Base-by-base conservation (phyloP, 768 basidiomycete species). In the Xerocomellus chrysenteron region DNA sequence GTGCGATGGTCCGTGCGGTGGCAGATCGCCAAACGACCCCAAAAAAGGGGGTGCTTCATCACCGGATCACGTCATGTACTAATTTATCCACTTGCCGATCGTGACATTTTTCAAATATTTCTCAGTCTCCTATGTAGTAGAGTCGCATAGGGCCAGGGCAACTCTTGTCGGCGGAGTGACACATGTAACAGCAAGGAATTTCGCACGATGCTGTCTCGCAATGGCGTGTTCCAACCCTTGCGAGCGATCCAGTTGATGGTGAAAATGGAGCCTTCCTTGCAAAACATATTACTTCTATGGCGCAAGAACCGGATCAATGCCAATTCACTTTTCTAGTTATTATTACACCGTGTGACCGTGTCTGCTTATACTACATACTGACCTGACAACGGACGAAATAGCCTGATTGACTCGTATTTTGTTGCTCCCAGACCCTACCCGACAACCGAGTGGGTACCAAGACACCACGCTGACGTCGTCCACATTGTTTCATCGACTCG, bases 31-130 rank as follows among this genome's bases (percentile, higher is more conserved):
- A 55, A 46, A 56, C 47, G 14, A 51, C 47, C 37, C 70, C 55
- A 35, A 52, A 54, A 54, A 48, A 16, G 66, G 60, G 47, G 35
- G 42, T 47, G 35, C 36, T 32, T 50, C 42, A 58, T 54, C 63
- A 67, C 62, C 67, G 68, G 67, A 70, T 71, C 70, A 71, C 72
- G 70, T 70, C 68, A 73, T 60, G 19, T 40, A 32, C 60, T 56
- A 58, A 73, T 65, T 64, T 59, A 68, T 47, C 58, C 58, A 65
- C 51, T 55, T 63, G 64, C 67, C 69, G 71, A 73, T 73, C 69
- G 62, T 52, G 59, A 65, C 54, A 61, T 65, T 67, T 21, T 28
- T 45, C 49, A 59, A 66, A 57, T 54, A 49, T 53, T 47, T 56
- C 54, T 52, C 57, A 21, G 21, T 55, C 32, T 32, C 32, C 32